Evolutionary conservation across 148 eudicot genomes (phyloP).

Genomic region (Salicornia ramosissima): DNA sequence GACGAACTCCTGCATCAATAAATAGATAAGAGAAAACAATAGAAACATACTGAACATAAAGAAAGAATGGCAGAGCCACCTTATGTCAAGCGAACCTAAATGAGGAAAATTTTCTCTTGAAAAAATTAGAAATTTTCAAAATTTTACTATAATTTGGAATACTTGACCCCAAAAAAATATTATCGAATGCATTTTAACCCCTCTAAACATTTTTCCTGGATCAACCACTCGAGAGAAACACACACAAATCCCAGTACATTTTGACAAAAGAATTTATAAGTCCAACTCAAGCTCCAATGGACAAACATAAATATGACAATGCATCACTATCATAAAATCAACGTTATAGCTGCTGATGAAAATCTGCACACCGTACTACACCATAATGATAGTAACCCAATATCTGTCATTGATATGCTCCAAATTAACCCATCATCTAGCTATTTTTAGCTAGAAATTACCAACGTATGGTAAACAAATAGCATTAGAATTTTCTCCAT

Average conservation of each 20-base stretch:
- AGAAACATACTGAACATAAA: not conserved
- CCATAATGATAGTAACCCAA: not conserved
- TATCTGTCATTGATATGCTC: not conserved
- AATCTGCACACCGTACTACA: not conserved
- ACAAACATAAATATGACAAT: not conserved
- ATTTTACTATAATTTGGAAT: not conserved
- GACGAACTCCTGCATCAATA: constrained; percentile 48
- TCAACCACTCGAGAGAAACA: too few species aligned
- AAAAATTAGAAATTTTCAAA: too few species aligned
- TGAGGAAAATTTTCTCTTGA: too few species aligned
- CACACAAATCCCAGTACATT: too few species aligned
- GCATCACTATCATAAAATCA: not conserved
- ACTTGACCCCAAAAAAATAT: too few species aligned
- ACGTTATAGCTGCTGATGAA: not conserved
- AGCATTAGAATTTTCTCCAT: too few species aligned
- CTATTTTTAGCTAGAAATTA: not conserved
- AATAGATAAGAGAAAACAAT: not conserved
- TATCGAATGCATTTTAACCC: too few species aligned
- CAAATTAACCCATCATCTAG: not conserved
- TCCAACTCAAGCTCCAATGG: not conserved
- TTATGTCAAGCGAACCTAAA: too few species aligned
- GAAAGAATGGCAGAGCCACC: too few species aligned
- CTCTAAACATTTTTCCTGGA: too few species aligned
- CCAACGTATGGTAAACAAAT: not conserved
- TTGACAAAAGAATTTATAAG: not conserved